phyloP scores from a whole-genome alignment of 2,329 filamentous ascomycete species.

The Colletotrichum sp. region DNA sequence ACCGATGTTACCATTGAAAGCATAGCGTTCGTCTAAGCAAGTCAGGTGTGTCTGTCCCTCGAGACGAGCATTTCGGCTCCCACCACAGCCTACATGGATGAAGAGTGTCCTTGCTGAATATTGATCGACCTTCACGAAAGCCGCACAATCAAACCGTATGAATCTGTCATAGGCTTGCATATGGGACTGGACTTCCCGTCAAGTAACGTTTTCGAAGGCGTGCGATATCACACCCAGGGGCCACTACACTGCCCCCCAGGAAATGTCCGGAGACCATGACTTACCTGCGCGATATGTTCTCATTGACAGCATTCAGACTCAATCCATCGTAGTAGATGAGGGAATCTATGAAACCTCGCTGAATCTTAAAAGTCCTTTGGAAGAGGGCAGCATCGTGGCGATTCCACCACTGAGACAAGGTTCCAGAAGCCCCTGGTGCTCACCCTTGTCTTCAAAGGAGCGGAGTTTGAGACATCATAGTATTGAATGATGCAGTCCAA shows the following conservation, averaged over 20 bases:
- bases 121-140: accelerated
- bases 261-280: neutral
- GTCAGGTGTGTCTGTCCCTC: neutral
- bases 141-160: neutral
- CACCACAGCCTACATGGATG: accelerated
- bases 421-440: accelerated
- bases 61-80: neutral
- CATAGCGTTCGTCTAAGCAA: neutral
- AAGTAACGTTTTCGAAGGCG: neutral
- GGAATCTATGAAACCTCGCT: neutral
- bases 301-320: accelerated
- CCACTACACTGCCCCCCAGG: neutral
- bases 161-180: accelerated
- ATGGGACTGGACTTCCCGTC: neutral
- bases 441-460: neutral
- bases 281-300: accelerated
- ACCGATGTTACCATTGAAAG: neutral
- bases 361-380: neutral
- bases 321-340: accelerated
- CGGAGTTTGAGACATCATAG: neutral
- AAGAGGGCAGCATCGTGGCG: neutral
- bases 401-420: neutral
- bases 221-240: accelerated
- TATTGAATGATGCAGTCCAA: neutral
- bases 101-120: neutral